Base-by-base conservation (phyloP, 345 rosid genomes). In the Melastoma malabathricum region DNA sequence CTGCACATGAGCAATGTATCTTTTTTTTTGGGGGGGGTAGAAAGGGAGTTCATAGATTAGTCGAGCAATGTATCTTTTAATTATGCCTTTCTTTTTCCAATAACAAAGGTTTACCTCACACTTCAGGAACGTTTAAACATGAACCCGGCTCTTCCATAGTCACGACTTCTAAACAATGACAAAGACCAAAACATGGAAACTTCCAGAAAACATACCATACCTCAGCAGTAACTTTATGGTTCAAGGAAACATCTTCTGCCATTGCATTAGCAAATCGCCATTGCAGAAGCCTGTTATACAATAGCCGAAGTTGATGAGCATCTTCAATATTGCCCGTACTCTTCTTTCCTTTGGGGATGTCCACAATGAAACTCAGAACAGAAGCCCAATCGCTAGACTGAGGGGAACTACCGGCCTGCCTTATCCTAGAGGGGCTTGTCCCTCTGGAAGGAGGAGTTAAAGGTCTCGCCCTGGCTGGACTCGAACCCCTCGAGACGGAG, bases 201-300 rank as follows among this genome's bases (percentile, higher is more conserved):
- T 48, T 39, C 15, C 50, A 16, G 50, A 17, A 46, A 20, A 55
- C 54, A 55, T 55, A 58, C 41, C 48, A 41, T 76, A 93, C 99
- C 97, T 88, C 94, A 18, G 84, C 81, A n/a, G 55, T 79, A 58
- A 66, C 59, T 72, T 81, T 75, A 72, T 88, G 86, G 56, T 65
- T 59, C 59, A 67, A 75, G 68, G 85, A 74, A 43, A 74, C 92
- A 74, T 77, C 73, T 54, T 81, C 94, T 47, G 80, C 75, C 50
- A 69, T 59, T 29, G 95, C 86, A 81, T 79, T 83, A 52, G 88
- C 77, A 63, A 88, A 88, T 62, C 90, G 69, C 99, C 99, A 93
- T 62, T 93, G 99, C 71, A 88, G 59, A 65, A 59, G 72, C 72
- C 95, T 75, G 56, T 88, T 93, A 64, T 93, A 64, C 49, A 93